Conservation (phyloP, 345 rosid species). For the Carallia pectinifolia region DNA sequence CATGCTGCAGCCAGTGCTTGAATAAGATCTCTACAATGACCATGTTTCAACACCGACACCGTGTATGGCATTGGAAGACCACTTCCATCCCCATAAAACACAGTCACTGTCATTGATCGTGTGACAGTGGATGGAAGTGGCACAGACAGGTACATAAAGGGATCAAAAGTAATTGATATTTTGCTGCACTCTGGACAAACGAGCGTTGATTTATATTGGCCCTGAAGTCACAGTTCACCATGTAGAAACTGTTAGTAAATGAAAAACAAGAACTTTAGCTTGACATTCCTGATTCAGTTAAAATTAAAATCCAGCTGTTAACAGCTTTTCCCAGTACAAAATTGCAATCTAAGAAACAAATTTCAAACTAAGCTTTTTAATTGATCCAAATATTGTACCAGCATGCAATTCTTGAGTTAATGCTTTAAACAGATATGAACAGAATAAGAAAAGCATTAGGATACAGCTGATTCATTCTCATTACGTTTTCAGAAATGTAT, state of each 20-base stretch:
- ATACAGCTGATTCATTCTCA: no score
- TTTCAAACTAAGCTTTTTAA: no score
- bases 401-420: no score
- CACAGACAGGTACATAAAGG: conserved; percentile 89
- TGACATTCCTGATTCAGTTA: no score
- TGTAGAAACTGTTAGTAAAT: conserved; percentile 9
- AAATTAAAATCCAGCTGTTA: no score
- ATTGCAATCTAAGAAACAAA: no score
- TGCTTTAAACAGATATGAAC: not conserved
- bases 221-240: conserved; percentile 48
- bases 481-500: no score
- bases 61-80: conserved; percentile 75
- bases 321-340: no score
- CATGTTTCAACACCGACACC: conserved; percentile 68
- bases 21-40: conserved; percentile 68
- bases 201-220: conserved; percentile 93
- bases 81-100: conserved; percentile 72
- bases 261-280: no score
- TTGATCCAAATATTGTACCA: no score
- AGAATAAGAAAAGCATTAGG: not conserved
- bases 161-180: conserved; percentile 88
- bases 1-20: conserved; percentile 68
- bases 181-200: conserved; percentile 86
- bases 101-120: conserved; percentile 79
- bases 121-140: conserved; percentile 84